A percentile compares a stretch with the other conserved stretches of the same genome.
phyloP scores from a whole-genome alignment of 768 basidiomycete genomes.

The Lactarius hengduanensis region DNA sequence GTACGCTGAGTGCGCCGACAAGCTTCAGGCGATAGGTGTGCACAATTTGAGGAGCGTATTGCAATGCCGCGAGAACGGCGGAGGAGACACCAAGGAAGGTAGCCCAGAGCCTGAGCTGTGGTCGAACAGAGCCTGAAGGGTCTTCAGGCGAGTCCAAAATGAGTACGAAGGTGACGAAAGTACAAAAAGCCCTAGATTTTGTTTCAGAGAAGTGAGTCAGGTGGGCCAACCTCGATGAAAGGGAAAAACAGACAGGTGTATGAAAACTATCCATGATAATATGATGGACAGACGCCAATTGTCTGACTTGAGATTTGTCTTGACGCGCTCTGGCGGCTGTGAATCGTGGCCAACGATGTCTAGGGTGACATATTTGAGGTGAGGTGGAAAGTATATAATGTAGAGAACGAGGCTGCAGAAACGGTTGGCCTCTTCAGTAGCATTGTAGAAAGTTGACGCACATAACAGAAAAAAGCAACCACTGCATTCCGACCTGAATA shows the following conservation, averaged over 20 bases:
- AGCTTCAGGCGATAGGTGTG: conserved; percentile 76
- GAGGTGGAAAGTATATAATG: conserved; percentile 86
- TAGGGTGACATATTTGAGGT: conserved; percentile 66
- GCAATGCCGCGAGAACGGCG: conserved; percentile 71
- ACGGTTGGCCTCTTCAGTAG: neutral
- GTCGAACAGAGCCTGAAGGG: conserved; percentile 38
- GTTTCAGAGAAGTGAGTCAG: conserved; percentile 21
- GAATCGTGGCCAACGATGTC: conserved; percentile 44
- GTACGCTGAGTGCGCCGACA: conserved; percentile 90
- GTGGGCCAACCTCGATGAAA: neutral
- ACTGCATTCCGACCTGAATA: conserved; percentile 77
- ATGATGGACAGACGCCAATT: conserved; percentile 80
- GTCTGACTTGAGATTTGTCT: conserved; percentile 52
- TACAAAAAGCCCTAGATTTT: conserved; percentile 48
- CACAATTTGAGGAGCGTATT: conserved; percentile 85
- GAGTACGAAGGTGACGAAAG: conserved; percentile 62
- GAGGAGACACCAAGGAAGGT: conserved; percentile 84
- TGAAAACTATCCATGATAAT: conserved; percentile 64
- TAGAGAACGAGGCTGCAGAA: conserved; percentile 77
- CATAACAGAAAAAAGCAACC: conserved; percentile 84
- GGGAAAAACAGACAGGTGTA: conserved; percentile 66
- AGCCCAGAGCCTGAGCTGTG: conserved; percentile 61
- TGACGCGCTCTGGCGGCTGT: conserved; percentile 44
- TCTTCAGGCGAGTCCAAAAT: conserved; percentile 45
- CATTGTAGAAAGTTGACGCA: conserved; percentile 41